Evolutionary conservation across 805 yeast species (phyloP).

Genomic region (Yamadazyma endophytica): DNA sequence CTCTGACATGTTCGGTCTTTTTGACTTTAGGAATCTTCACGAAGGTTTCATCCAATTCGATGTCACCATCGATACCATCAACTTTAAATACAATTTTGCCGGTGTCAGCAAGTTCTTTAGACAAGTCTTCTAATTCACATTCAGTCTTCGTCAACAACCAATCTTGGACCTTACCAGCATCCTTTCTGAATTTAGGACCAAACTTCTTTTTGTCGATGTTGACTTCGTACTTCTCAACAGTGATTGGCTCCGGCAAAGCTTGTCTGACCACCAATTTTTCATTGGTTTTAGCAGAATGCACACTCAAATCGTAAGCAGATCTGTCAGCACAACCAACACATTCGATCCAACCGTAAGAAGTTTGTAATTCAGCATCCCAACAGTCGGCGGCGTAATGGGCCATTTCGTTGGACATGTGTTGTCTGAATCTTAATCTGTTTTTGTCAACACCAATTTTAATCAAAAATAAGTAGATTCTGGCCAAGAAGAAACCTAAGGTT

Average conservation of each 20-base stretch:
- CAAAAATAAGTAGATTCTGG: conserved; percentile 85
- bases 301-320: conserved; percentile 95
- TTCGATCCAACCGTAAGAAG: conserved; percentile 99
- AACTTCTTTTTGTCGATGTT: conserved; percentile 91
- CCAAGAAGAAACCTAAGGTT: conserved; percentile 95
- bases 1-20: conserved; percentile 87
- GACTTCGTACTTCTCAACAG: conserved; percentile 79
- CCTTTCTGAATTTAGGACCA: conserved; percentile 96
- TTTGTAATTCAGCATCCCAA: conserved; percentile 97
- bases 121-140: conserved; percentile 75
- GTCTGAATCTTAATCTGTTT: conserved; percentile 86
- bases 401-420: conserved; percentile 98
- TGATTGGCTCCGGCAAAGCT: conserved; percentile 76
- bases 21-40: conserved; percentile 74
- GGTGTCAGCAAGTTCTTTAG: conserved; percentile 57
- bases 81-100: conserved; percentile 66
- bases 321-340: conserved; percentile 99
- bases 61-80: conserved; percentile 58
- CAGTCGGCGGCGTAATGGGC: conserved; percentile 99
- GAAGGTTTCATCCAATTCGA: conserved; percentile 71
- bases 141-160: conserved; percentile 75
- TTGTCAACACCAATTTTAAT: conserved; percentile 87
- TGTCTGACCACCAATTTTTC: conserved; percentile 94
- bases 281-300: conserved; percentile 91
- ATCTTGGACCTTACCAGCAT: conserved; percentile 87